These are phyloP conservation scores for Saitozyma podzolica DNA, from an alignment of 768 basidiomycete genomes.

Conservation along the genomic window DNA sequence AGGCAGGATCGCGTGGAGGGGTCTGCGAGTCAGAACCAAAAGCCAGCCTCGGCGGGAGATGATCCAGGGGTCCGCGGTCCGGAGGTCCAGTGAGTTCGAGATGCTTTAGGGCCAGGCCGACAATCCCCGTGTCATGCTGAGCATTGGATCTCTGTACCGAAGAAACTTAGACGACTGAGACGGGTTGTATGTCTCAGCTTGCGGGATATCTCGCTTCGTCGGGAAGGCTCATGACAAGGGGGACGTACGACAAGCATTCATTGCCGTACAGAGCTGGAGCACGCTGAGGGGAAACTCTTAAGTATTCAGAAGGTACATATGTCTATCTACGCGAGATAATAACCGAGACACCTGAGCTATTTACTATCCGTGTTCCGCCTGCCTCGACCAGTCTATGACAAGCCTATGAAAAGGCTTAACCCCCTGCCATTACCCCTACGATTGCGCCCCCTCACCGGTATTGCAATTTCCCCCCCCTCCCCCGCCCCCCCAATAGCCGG, in stretches of 20 bases:
- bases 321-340: neutral
- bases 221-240: neutral
- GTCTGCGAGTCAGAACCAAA: too few relatives aligned
- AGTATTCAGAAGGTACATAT: neutral
- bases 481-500: too few relatives aligned
- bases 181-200: conserved; percentile 1
- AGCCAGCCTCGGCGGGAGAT: too few relatives aligned
- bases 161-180: conserved; percentile 7
- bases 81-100: too few relatives aligned
- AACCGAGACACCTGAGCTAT: neutral
- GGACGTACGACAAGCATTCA: neutral
- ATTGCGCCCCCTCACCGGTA: neutral
- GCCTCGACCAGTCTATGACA: too few relatives aligned
- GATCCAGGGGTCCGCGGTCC: too few relatives aligned
- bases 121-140: too few relatives aligned
- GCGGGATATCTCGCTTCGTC: neutral
- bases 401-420: neutral
- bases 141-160: conserved; percentile 3
- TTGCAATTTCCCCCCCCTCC: neutral
- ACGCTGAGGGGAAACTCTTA: neutral
- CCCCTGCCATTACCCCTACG: neutral
- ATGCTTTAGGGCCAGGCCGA: too few relatives aligned
- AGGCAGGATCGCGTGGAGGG: too few relatives aligned
- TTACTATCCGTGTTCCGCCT: too few relatives aligned
- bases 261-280: neutral